phyloP scores from a whole-genome alignment of 768 basidiomycete species.

The Tulasnella sp. region DNA sequence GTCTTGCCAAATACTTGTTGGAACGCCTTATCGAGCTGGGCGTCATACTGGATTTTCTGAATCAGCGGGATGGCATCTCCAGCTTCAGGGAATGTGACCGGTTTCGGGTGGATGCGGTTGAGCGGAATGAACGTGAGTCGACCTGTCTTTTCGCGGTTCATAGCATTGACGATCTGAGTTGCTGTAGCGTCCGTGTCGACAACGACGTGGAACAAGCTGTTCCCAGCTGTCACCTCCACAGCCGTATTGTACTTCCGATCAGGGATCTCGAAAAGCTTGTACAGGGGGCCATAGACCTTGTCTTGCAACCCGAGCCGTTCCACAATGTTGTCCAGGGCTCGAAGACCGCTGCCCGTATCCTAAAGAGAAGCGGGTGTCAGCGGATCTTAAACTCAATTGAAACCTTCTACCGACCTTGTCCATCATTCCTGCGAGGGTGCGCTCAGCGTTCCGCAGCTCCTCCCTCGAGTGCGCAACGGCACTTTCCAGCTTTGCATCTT shows the following conservation, averaged over 20 bases:
- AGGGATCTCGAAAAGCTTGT: constrained; percentile 85
- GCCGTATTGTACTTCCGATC: constrained; percentile 88
- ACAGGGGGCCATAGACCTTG: constrained; percentile 91
- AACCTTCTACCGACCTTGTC: constrained; percentile 65
- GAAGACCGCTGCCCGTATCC: constrained; percentile 88
- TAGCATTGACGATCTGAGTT: constrained; percentile 81
- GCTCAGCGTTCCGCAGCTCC: constrained; percentile 76
- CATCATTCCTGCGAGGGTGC: constrained; percentile 83
- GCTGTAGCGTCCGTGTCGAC: constrained; percentile 97
- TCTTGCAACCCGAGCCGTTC: constrained; percentile 59
- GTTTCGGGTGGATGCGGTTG: constrained; percentile 83
- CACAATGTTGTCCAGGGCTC: constrained; percentile 79
- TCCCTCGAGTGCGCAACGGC: constrained; percentile 70
- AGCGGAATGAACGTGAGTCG: constrained; percentile 98
- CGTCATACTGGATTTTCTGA: constrained; percentile 74
- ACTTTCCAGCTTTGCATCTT: constrained; percentile 83
- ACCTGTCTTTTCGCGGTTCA: constrained; percentile 90
- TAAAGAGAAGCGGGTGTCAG: constrained; percentile 37
- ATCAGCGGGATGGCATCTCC: constrained; percentile 78
- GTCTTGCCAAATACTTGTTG: constrained; percentile 98
- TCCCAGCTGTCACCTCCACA: constrained; percentile 92
- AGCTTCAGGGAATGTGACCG: constrained; percentile 58
- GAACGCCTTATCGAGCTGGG: constrained; percentile 71
- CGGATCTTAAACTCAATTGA: neutral
- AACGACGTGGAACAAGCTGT: constrained; percentile 94